Evolutionary conservation across 2,329 filamentous ascomycete genomes (phyloP).

Genomic region (Alternaria postmessia): DNA sequence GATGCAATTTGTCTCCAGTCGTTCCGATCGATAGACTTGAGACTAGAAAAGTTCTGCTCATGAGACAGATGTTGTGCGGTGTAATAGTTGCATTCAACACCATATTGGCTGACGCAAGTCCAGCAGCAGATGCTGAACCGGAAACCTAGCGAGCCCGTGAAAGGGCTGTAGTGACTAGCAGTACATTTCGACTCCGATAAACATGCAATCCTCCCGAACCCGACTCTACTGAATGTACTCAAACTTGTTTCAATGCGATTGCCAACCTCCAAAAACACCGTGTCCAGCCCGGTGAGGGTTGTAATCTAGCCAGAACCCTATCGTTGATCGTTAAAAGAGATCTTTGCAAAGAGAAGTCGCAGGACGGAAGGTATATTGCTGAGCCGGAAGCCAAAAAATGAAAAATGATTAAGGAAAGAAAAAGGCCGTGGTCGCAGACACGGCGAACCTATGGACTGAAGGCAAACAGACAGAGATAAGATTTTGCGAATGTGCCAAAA

Average conservation of each 20-base stretch:
- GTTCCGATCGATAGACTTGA: not conserved
- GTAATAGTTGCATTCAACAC: slow-evolving; percentile 13
- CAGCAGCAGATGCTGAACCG: slow-evolving; percentile 12
- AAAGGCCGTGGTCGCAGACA: slow-evolving; percentile 29
- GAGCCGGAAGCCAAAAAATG: slow-evolving; percentile 8
- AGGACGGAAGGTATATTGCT: slow-evolving; percentile 47
- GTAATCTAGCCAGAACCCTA: slow-evolving; percentile 30
- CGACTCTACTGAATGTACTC: slow-evolving; percentile 10
- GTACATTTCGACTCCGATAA: slow-evolving; percentile 17
- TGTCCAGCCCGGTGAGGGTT: slow-evolving; percentile 43
- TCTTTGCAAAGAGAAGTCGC: slow-evolving; percentile 17
- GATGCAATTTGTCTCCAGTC: not conserved
- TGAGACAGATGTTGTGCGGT: not conserved
- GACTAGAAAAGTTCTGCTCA: not conserved
- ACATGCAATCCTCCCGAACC: slow-evolving; percentile 17
- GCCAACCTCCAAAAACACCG: slow-evolving; percentile 30
- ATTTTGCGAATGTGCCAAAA: slow-evolving; percentile 1
- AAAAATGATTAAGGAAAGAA: slow-evolving; percentile 11
- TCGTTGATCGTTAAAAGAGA: slow-evolving; percentile 27
- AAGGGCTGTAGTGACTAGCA: slow-evolving; percentile 9
- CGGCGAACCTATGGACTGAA: slow-evolving; percentile 20
- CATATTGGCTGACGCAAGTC: slow-evolving; percentile 4
- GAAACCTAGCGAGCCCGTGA: not conserved
- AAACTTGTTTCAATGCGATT: slow-evolving; percentile 17
- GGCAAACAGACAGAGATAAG: slow-evolving; percentile 19